Evolutionary conservation across 176 grass and related monocot species (phyloP), one percentile per base, ranked within the genome.

Genomic region (Saccharum officinarum): DNA sequence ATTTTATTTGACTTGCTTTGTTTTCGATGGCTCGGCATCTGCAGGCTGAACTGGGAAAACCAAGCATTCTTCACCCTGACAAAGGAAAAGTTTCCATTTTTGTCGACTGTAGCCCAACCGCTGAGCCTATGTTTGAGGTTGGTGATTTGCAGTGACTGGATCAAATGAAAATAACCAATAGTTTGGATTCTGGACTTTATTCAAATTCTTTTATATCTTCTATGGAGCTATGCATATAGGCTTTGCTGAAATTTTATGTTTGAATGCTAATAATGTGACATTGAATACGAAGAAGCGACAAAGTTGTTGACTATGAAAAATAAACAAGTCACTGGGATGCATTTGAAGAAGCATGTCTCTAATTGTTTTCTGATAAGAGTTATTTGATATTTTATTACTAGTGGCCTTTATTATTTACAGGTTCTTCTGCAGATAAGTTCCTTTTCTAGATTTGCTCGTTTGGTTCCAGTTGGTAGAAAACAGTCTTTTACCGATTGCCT

Each of bases 81-180:
- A 92, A 95, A 89, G 95, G 95, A 73, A 98, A 95, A 83, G 87
- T 98, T 85, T 86, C 81, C 69, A 95, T 98, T 70, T 98, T 92
- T 71, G 80, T 95, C 36, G 92, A 98, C 42, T 98, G 95, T 65
- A 98, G 95, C 49, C 82, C 92, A 77, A 95, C 89, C 66, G 92
- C 92, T 62, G 87, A 91, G 11, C 91, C 95, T 69, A 85, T 82
- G 37, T 98, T 93, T 85, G 91, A 95, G 92, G 95, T 98, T 87
- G 54, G 88, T 77, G 22, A 70, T 64, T 74, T 75, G 17, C 59
- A 71, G 8, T 89, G 5, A 36, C 63, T 75, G 30, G 69, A 69
- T 80, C 7, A 33, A 73, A 40, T 80, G 55, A 84, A 88, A 73
- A 72, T 79, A 64, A 25, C 3, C 14, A 28, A 2, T 8, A 57